Base-by-base conservation (phyloP, 1,284 basidiomycete species). In the Rhodotorula sp. region DNA sequence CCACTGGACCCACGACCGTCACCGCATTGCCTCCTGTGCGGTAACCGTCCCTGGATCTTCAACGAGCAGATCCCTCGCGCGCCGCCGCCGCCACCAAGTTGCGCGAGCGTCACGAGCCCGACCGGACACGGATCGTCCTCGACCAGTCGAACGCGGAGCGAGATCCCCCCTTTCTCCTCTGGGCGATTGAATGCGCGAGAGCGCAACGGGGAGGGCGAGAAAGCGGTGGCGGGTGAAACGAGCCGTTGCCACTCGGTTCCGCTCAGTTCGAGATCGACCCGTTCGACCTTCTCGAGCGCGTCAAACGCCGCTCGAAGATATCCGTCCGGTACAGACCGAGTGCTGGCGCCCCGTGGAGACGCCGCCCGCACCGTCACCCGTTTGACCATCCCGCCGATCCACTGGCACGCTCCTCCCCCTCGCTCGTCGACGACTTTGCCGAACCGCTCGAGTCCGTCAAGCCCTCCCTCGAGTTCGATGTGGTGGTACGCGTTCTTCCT, bases 401-500 rank as follows among this genome's bases (percentile, higher is more conserved):
- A 54, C 6, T 43, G 18, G 21, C 10, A 12, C 50, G 19, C 62
- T 38, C 14, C 18, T 19, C 57, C 38, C 19, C n/a, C 47, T 5
- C 8, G n/a, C 59, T 15, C 47, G 28, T 62, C 60, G 34, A 26
- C 14, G 10, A 62, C 3, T 15, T 52, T 28, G 28, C 43, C 43
- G 19, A 59, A 6, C 19, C 28, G 50, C 34, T 38, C 64, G 38
- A 66, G 50, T 50, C 18, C 49, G 16, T 26, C 18, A 19, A 34
- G 43, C 23, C 50, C 38, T 48, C 12, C 28, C 6, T 3, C 16
- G 7, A 15, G 48, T 3, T 31, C 34, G 7, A 48, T 26, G 16
- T 10, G 7, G 19, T 12, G 18, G 47, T 64, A 66, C n/a, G 64
- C 58, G 58, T 60, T 60, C 14, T 50, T 50, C 10, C 58, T 38